Base-by-base conservation (phyloP, 495 filamentous ascomycete genomes). In the Aspergillus mulundensis region DNA sequence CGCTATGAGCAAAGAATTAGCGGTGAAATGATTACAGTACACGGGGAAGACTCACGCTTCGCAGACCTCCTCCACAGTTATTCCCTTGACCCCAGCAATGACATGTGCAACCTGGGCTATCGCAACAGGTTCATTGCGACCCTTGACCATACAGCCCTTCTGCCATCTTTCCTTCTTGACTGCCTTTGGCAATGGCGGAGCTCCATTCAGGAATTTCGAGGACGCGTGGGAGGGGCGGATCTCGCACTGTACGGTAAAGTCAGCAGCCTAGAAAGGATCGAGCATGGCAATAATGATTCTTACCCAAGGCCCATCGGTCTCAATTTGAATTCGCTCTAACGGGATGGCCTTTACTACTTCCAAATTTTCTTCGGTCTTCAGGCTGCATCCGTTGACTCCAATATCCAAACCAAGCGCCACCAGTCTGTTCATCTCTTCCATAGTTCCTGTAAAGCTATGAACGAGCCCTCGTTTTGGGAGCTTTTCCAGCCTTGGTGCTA, bases 101-200 rank as follows among this genome's bases (percentile, higher is more conserved):
- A 90, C 89, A 66, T 85, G 82, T 12, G 89, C 94, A n/a, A 98
- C 89, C 38, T 84, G 84, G 50, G 83, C 78, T 55, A 97, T 96
- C 40, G 83, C 84, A 62, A 84, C 87, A 21, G 91, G 88, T 71
- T 98, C 94, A 68, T 97, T 98, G 19, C 94, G 80, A 1, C 93
- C 89, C 72, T 96, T 97, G 18, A 97, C 81, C 84, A 95, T 88
- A 5, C 70, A 69, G 0, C 90, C 91, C 65, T 89, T 82, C 40
- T 81, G 80, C 83, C 88, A 98, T 70, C 87, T 95, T 70, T 98
- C 94, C 70, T 97, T 97, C 77, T 96, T 97, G 36, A 96, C 85
- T n/a, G 78, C 69, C 56, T 77, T 79, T 1, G 77, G 77, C 25
- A 81, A 54, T 8, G 68, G 57, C 3, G 76, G 72, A 3, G 77